These are phyloP conservation scores for Castanea mollissima DNA, from an alignment of 306 rosid genomes.

Conservation along the genomic window DNA sequence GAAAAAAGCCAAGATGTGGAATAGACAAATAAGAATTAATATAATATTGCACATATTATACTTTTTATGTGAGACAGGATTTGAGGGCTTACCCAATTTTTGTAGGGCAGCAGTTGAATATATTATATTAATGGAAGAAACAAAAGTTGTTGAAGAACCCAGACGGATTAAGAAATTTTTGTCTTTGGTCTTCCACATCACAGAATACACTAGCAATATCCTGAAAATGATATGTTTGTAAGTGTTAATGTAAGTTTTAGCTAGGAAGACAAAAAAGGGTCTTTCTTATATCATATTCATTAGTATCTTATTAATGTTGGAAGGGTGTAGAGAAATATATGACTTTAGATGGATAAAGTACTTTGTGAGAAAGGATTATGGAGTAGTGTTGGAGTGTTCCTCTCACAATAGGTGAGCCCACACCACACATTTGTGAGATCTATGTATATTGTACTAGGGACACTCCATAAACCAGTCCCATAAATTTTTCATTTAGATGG, in stretches of 20 bases:
- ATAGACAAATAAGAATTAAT: not conserved
- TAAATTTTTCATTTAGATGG: too few species aligned
- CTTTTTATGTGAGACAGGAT: conserved; percentile 27
- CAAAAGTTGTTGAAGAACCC: conserved; percentile 56
- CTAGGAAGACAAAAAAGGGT: not conserved
- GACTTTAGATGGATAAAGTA: too few species aligned
- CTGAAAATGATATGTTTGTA: conserved; percentile 57
- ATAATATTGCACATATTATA: not conserved
- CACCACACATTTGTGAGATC: too few species aligned
- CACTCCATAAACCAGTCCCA: too few species aligned
- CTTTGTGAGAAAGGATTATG: too few species aligned
- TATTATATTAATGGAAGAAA: conserved; percentile 47
- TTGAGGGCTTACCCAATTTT: conserved; percentile 55
- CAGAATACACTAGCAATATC: conserved; percentile 50
- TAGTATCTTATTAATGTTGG: too few species aligned
- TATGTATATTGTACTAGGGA: not conserved
- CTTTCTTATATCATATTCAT: not conserved
- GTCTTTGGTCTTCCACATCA: conserved; percentile 81
- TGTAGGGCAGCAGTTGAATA: conserved; percentile 36
- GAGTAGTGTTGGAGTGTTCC: too few species aligned
- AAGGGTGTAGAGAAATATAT: too few species aligned
- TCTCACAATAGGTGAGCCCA: too few species aligned
- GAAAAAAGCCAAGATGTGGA: not conserved
- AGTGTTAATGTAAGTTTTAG: not conserved
- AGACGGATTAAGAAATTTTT: conserved; percentile 62